A percentile compares a stretch with the other conserved stretches of the same genome.
phyloP scores from a whole-genome alignment of 208 protist genomes.

The Balamuthia mandrillaris region DNA sequence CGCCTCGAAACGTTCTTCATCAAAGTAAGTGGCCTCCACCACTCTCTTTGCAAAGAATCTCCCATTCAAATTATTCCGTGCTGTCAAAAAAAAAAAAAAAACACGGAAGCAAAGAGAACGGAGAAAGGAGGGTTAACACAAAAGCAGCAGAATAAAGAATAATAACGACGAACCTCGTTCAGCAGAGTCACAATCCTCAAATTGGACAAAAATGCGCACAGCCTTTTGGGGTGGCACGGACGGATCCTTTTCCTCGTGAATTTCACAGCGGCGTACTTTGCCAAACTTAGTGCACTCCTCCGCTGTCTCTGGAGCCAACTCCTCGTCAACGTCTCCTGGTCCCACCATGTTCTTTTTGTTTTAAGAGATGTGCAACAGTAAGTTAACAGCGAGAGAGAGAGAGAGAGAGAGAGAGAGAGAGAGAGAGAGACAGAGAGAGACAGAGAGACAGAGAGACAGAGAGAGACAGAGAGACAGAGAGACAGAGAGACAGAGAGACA shows the following conservation, averaged over 20 bases:
- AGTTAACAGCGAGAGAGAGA: neutral
- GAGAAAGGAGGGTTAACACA: neutral
- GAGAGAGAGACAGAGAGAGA: too few species aligned
- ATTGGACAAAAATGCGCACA: constrained; percentile 45
- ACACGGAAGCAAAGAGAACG: neutral
- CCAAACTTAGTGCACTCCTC: constrained; percentile 48
- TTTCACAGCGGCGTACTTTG: neutral
- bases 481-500: too few species aligned
- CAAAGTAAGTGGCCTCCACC: constrained; percentile 42
- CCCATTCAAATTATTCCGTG: constrained; percentile 35
- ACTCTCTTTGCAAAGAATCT: constrained; percentile 41
- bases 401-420: too few species aligned
- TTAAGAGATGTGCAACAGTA: neutral
- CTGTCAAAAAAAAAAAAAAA: neutral
- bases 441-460: too few species aligned
- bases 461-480: too few species aligned
- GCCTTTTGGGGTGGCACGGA: constrained; percentile 30
- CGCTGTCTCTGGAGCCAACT: constrained; percentile 22
- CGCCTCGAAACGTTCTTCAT: constrained; percentile 29
- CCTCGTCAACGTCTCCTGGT: constrained; percentile 50
- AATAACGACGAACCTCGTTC: constrained; percentile 6
- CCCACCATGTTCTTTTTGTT: constrained; percentile 46
- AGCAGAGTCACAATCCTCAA: neutral
- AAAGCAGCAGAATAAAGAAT: neutral
- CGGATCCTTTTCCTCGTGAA: neutral